Evolutionary conservation across 2,329 filamentous ascomycete species (phyloP).

Genomic region (Aspergillus fischeri): DNA sequence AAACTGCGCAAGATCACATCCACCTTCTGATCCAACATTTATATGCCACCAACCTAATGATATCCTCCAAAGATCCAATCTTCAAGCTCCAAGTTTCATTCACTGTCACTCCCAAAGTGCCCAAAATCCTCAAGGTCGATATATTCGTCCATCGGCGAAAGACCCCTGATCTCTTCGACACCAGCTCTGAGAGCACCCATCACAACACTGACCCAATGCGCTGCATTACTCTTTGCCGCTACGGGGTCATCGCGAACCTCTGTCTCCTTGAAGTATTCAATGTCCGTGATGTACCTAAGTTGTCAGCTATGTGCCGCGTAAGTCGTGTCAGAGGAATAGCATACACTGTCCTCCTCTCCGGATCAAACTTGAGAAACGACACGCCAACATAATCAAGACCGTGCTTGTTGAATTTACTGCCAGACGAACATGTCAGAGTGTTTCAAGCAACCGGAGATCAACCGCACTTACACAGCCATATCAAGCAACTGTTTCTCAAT

Average conservation of each 20-base stretch:
- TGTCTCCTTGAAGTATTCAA: neutral
- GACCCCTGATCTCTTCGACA: neutral
- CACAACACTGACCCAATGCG: neutral
- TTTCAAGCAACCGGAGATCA: neutral
- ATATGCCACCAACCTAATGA: neutral
- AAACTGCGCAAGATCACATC: neutral
- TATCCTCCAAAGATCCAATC: neutral
- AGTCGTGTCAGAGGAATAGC: neutral
- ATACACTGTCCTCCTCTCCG: neutral
- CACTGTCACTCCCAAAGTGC: too few relatives aligned
- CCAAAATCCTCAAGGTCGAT: too few relatives aligned
- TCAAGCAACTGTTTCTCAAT: neutral
- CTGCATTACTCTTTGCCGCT: neutral
- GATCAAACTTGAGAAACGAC: neutral
- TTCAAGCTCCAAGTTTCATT: too few relatives aligned
- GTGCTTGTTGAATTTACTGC: neutral
- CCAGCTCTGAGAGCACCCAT: neutral
- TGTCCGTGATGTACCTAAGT: neutral
- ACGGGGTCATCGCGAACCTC: neutral
- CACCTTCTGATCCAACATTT: neutral
- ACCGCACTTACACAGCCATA: neutral
- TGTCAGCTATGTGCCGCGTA: neutral
- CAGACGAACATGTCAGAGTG: neutral
- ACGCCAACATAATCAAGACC: neutral
- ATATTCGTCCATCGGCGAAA: neutral